A percentile compares a stretch with the other conserved stretches of the same genome.
Conservation (phyloP, 2,329 filamentous ascomycete species). For the Sphaerulina musiva region DNA sequence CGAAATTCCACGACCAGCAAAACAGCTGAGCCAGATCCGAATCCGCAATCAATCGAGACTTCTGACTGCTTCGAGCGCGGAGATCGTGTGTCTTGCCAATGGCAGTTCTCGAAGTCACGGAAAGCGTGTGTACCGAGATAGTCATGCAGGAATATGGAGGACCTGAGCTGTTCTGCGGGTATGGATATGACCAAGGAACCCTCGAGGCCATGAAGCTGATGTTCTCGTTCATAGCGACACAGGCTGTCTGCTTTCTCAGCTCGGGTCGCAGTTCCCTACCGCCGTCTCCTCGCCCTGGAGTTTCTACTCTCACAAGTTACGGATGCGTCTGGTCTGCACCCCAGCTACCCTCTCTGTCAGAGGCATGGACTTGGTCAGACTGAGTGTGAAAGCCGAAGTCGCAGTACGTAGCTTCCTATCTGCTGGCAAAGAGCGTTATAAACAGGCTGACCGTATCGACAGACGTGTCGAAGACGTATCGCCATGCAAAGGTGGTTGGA, state of each 20-base stretch:
- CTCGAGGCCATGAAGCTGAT: background rate
- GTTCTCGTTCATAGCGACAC: background rate
- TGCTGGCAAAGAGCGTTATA: background rate
- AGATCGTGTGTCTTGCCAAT: conserved; percentile 4
- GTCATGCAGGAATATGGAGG: background rate
- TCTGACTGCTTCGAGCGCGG: background rate
- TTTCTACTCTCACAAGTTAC: background rate
- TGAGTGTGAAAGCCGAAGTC: conserved; percentile 4
- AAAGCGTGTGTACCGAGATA: conserved; percentile 6
- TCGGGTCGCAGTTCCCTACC: background rate
- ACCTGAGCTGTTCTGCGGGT: conserved; percentile 2
- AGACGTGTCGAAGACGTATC: conserved; percentile 1
- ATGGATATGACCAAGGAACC: background rate
- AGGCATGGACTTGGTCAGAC: background rate
- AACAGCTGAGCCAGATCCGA: background rate
- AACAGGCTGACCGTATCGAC: background rate
- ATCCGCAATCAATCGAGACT: background rate
- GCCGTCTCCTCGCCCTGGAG: conserved; percentile 1
- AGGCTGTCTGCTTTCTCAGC: conserved; percentile 1
- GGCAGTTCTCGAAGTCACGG: background rate
- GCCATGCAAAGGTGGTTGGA: conserved; percentile 1
- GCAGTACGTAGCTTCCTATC: background rate
- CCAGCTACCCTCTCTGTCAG: background rate
- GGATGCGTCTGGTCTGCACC: conserved; percentile 2
- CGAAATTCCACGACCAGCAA: background rate